Evolutionary conservation across 257 asterid species (phyloP), one percentile per base, ranked within the genome.

Genomic region (Salvia splendens): DNA sequence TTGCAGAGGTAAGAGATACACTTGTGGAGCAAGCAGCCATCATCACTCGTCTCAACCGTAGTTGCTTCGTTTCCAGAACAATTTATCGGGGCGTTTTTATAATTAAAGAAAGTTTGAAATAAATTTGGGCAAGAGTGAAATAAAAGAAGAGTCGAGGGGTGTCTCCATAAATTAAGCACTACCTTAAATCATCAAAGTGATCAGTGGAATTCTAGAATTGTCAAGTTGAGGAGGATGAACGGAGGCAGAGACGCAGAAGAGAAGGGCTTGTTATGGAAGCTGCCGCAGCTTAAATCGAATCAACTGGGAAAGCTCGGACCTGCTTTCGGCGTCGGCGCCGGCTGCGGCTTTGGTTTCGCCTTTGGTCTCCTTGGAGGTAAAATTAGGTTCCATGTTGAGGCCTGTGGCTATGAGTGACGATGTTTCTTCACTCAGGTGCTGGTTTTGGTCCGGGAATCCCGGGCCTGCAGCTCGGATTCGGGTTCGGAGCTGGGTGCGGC

Each of bases 401-500:
- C 5, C 51, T 28, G 43, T 6, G 15, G n/a, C 56, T 20, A 12
- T 40, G 45, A 8, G 3, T 8, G 45, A 8, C 9, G 3, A 0
- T 61, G 64, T 30, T 33, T 33, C 16, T 35, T 48, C 69, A 24
- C 14, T n/a, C 43, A 88, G 96, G 98, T n/a, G 42, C 85, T 2
- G 98, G 92, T 0, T 64, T 87, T 49, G 98, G 98, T 9, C 87
- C 87, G 3, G 98, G 96, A 16, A 74, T 92, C 67, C 95, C 95
- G 24, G 94, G 95, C 4, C 64, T 92, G 71, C 92, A 86, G 81
- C 77, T 92, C 6, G 96, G 98, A 11, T 66, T 92, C 40, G 98
- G 95, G 46, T 12, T 89, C 6, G 96, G 98, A 66, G 96, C 86
- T 50, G 96, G 98, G 11, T 92, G 96, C 79, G 96, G 96, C 49